These are phyloP conservation scores for Puccinia polysora DNA, from an alignment of 1,284 basidiomycete species.

Conservation along the genomic window DNA sequence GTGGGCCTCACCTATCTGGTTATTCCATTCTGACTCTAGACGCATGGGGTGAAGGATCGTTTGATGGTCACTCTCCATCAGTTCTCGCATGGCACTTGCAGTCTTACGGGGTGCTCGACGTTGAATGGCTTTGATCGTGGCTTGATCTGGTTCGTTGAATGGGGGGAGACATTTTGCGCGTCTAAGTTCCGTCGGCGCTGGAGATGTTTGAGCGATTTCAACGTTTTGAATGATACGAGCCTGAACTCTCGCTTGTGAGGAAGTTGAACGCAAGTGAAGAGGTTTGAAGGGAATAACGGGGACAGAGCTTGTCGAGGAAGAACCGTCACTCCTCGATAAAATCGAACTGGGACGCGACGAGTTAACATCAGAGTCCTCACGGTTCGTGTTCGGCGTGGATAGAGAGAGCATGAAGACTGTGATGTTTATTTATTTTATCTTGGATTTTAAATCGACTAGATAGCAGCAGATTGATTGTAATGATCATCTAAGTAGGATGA, in stretches of 20 bases:
- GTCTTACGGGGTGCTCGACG: background rate
- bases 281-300: slow-evolving; percentile 15
- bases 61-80: background rate
- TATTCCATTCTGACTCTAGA: background rate
- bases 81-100: background rate
- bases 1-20: too few species aligned
- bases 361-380: background rate
- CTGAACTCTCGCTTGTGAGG: slow-evolving; percentile 16
- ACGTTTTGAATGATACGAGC: slow-evolving; percentile 7
- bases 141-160: background rate
- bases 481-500: too few species aligned
- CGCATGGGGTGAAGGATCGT: background rate
- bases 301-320: background rate
- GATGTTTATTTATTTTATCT: too few species aligned
- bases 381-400: background rate
- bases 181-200: too few species aligned
- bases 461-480: too few species aligned
- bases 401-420: background rate
- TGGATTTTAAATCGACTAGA: too few species aligned
- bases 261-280: slow-evolving; percentile 6
- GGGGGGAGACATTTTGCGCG: too few species aligned
- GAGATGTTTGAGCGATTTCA: background rate
- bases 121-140: slow-evolving; percentile 17
- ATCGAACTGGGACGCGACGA: background rate
- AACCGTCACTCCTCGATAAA: background rate